Evolutionary conservation across 306 rosid species (phyloP).

Genomic region (Dicorynia guianensis): DNA sequence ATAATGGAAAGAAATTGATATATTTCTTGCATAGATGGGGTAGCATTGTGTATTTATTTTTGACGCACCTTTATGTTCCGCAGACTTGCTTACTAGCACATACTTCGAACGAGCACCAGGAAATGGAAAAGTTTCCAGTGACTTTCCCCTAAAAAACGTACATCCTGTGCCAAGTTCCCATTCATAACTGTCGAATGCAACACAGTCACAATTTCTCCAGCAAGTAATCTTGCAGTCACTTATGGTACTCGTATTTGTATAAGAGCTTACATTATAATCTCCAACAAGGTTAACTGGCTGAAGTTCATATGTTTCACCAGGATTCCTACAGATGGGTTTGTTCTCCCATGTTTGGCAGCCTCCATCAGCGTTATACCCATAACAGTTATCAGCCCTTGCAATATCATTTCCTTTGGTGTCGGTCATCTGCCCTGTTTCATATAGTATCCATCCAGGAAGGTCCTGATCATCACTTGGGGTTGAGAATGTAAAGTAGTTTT

Average conservation of each 20-base stretch:
- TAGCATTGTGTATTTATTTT: no score
- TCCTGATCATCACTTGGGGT: no score
- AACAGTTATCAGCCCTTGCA: not conserved
- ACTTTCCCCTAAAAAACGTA: not conserved
- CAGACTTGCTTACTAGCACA: no score
- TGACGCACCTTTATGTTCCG: no score
- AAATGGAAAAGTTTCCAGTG: not conserved
- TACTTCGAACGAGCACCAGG: no score
- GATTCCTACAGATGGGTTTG: not conserved
- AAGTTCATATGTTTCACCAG: not conserved
- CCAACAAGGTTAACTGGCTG: no score
- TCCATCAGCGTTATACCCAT: slow-evolving; percentile 2
- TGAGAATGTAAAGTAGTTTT: slow-evolving; percentile 30
- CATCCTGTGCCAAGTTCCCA: slow-evolving; percentile 32
- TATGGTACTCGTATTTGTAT: no score
- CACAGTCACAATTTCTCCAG: slow-evolving; percentile 25
- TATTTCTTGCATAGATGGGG: no score
- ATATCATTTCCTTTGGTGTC: not conserved
- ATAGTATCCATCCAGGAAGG: no score
- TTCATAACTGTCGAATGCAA: not conserved
- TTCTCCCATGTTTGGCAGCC: not conserved
- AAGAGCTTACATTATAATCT: no score
- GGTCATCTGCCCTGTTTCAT: no score
- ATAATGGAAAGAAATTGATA: no score
- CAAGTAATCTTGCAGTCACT: slow-evolving; percentile 10